phyloP scores from a whole-genome alignment of 352 stramenopile species.

The Globisporangium canariense region DNA sequence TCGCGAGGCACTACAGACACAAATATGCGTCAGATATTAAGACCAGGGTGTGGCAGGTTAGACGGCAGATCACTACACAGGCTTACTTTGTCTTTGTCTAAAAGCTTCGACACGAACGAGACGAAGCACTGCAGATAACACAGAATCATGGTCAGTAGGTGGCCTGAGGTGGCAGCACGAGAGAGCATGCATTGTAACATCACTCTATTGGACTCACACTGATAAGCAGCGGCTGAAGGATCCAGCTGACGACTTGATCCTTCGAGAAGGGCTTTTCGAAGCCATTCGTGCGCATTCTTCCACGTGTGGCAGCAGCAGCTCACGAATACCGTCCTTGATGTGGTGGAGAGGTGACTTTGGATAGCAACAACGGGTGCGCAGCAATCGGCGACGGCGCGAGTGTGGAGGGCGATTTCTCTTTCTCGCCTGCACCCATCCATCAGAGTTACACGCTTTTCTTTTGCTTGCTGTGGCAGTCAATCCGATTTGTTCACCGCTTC shows the following conservation, averaged over 20 bases:
- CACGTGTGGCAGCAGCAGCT: background rate
- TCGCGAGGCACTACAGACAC: conserved; percentile 41
- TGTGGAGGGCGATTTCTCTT: background rate
- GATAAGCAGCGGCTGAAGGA: conserved; percentile 69
- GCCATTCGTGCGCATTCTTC: conserved; percentile 57
- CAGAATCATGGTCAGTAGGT: background rate
- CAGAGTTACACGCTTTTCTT: background rate
- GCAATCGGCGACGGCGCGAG: conserved; percentile 2
- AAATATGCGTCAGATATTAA: background rate
- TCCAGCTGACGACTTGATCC: conserved; percentile 45
- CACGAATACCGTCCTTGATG: background rate
- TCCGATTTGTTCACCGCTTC: background rate
- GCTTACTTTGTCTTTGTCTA: conserved; percentile 55
- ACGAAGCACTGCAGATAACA: conserved; percentile 51
- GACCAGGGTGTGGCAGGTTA: background rate
- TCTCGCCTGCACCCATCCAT: background rate
- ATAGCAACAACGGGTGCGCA: background rate
- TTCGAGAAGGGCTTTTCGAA: conserved; percentile 79
- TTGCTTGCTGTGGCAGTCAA: background rate
- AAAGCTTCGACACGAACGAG: conserved; percentile 49
- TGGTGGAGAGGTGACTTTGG: background rate
- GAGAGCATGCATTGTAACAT: background rate
- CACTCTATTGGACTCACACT: conserved; percentile 29
- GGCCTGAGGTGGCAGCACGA: background rate
- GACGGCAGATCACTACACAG: background rate